Conservation (phyloP, 257 asterid genomes). For the Handroanthus guayacan region DNA sequence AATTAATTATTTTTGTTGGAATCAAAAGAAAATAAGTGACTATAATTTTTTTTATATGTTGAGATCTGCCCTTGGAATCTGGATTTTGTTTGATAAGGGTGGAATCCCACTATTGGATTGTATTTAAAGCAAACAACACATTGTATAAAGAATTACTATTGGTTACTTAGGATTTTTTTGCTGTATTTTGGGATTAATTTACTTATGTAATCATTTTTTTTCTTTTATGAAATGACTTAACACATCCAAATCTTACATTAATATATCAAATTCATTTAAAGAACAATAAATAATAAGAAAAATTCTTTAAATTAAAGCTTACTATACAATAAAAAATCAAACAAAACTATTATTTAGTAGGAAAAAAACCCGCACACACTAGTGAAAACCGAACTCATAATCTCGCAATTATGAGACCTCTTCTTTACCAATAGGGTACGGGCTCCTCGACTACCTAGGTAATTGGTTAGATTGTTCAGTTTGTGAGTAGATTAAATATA, state of each 20-base stretch:
- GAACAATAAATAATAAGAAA: too few species aligned
- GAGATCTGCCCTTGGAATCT: constrained; percentile 56
- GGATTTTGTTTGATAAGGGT: constrained; percentile 41
- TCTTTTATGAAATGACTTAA: too few species aligned
- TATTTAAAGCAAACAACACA: constrained; percentile 38
- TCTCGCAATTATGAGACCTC: too few species aligned
- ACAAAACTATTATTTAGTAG: too few species aligned
- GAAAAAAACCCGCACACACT: too few species aligned
- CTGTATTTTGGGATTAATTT: not conserved
- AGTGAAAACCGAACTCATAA: too few species aligned
- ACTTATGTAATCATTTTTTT: not conserved
- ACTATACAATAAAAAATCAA: too few species aligned
- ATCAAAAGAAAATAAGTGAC: not conserved
- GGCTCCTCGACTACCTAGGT: too few species aligned
- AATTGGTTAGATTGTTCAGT: not conserved
- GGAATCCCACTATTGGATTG: constrained; percentile 45
- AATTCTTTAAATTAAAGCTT: too few species aligned
- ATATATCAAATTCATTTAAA: too few species aligned
- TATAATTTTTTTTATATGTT: not conserved
- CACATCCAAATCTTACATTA: too few species aligned
- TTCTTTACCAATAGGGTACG: too few species aligned
- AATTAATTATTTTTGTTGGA: constrained; percentile 11
- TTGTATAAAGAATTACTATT: not conserved
- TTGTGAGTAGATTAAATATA: not conserved
- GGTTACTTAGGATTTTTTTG: not conserved